Evolutionary conservation across 495 filamentous ascomycete species (phyloP), one percentile per base, ranked within the genome.

Genomic region (Tuber calosporum): DNA sequence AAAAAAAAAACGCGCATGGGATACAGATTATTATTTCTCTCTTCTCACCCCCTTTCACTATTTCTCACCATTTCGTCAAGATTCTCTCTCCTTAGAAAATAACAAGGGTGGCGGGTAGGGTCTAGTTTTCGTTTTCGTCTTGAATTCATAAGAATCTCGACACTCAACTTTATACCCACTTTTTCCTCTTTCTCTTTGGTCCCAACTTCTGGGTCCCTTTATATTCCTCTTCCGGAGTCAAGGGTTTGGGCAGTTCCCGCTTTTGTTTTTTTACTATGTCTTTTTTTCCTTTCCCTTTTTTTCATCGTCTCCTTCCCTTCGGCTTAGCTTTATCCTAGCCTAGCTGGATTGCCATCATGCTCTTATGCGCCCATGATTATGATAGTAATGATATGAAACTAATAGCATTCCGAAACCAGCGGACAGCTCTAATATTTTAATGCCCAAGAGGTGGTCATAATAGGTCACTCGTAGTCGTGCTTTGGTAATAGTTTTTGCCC

Each of bases 61-160:
- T 77, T 77, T 43, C 62, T 73, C 76, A 58, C 48, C 48, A 48
- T 74, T 53, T 77, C 76, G 73, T 78, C 68, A 69, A 71, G 70
- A 77, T 77, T 75, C 72, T 70, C 72, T 70, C 76, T 76, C 42
- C 68, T 73, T 78, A 75, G 76, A 78, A 71, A 73, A 68, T 74
- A 74, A 71, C 43, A 69, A 73, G 76, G 74, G 73, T 77, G 76
- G 70, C 70, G 74, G 76, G 77, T 70, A 77, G 76, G 69, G 75
- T 70, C 66, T 76, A 45, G 72, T 42, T 67, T 76, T 66, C 68
- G 20, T 69, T 37, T 72, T 76, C 66, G 5, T 72, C 62, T 70
- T 74, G 68, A 26, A 69, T 67, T 70, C 67, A 67, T 37, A 68
- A 58, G 67, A 42, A 40, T 68, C 53, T 2, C 15, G 53, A 5